Evolutionary conservation across 2,329 filamentous ascomycete species (phyloP).

Genomic region (Stachybotrys elegans): DNA sequence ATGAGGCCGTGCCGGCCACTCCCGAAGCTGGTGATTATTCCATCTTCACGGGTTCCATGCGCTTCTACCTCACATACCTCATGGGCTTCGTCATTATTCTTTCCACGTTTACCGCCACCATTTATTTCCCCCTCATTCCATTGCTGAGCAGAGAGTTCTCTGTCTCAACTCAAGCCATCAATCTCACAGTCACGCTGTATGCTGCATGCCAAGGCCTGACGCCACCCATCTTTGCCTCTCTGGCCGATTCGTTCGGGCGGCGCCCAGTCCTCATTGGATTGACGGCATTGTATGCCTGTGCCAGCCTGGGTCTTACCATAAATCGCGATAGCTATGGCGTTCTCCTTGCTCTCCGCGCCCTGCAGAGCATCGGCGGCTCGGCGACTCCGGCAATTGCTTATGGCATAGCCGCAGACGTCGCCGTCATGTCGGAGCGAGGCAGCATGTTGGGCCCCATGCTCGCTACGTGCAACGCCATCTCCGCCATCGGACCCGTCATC

Average conservation of each 20-base stretch:
- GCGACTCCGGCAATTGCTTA: not conserved
- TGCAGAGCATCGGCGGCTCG: not conserved
- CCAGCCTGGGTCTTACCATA: not conserved
- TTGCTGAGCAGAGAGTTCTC: not conserved
- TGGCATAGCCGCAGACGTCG: not conserved
- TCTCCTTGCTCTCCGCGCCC: not conserved
- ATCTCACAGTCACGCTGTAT: not conserved
- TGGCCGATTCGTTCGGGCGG: not conserved
- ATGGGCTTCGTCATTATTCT: not conserved
- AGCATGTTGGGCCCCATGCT: not conserved
- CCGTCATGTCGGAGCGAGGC: not conserved
- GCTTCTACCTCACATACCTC: not conserved
- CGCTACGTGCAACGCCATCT: not conserved
- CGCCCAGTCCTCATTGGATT: not conserved
- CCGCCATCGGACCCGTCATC: not conserved
- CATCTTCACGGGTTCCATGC: not conserved
- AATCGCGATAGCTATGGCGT: not conserved
- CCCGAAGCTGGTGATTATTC: not conserved
- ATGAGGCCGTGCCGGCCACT: not conserved
- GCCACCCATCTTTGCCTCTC: not conserved
- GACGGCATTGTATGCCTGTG: not conserved
- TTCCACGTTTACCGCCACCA: not conserved
- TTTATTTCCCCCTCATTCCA: not conserved
- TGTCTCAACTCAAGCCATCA: too few species aligned
- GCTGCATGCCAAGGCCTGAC: not conserved